These are phyloP conservation scores for Polytrichum formosum DNA, from an alignment of 225 moss, liverwort and hornwort species.

Conservation along the genomic window DNA sequence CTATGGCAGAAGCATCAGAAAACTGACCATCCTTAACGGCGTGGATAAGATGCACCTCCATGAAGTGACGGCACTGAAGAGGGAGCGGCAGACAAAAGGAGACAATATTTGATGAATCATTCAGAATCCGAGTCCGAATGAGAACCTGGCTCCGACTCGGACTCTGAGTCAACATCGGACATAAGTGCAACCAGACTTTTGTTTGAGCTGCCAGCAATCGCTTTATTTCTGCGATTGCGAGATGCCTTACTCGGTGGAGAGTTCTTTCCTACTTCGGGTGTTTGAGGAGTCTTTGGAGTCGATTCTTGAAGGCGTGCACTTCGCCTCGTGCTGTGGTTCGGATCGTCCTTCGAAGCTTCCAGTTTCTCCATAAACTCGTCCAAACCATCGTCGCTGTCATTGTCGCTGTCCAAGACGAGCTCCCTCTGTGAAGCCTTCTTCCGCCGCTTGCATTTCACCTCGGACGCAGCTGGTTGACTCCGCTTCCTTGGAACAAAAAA, in stretches of 20 bases:
- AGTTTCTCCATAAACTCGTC: conserved; percentile 16
- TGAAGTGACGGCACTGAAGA: too few relatives aligned
- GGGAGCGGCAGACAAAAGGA: too few relatives aligned
- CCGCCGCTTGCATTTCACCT: not conserved
- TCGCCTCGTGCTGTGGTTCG: conserved; percentile 12
- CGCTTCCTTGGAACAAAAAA: conserved; percentile 1
- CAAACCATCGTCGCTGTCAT: conserved; percentile 31
- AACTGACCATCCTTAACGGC: too few relatives aligned
- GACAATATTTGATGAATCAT: too few relatives aligned
- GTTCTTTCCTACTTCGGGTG: conserved; percentile 12
- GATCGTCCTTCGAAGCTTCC: conserved; percentile 6
- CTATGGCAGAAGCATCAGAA: too few relatives aligned
- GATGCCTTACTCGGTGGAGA: conserved; percentile 16
- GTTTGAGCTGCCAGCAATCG: too few relatives aligned
- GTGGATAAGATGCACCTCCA: too few relatives aligned
- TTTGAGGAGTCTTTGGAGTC: not conserved
- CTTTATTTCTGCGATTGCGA: conserved; percentile 5
- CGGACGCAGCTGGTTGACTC: not conserved
- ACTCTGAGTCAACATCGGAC: too few relatives aligned
- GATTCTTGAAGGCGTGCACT: conserved; percentile 31
- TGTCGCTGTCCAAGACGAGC: conserved; percentile 25
- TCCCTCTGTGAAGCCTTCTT: conserved; percentile 16
- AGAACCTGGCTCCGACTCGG: too few relatives aligned
- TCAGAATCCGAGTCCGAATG: too few relatives aligned
- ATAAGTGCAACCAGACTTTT: too few relatives aligned